These are phyloP conservation scores for Saccharomycopsis oosterbeekiorum DNA, from an alignment of 805 yeast species.

Conservation along the genomic window DNA sequence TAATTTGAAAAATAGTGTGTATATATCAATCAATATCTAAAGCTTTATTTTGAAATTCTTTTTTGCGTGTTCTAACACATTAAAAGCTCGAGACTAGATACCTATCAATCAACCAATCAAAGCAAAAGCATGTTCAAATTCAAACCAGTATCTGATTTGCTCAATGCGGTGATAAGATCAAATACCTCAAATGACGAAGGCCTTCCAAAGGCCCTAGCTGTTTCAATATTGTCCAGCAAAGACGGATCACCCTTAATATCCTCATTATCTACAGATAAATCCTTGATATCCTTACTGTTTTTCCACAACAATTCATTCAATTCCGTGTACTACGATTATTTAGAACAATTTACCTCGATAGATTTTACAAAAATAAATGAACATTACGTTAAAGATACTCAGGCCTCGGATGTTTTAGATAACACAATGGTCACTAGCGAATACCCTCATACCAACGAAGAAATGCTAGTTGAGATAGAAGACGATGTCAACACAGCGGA, in stretches of 20 bases:
- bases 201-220: conserved; percentile 5
- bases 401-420: not conserved
- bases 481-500: not conserved
- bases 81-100: too few species aligned
- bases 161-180: conserved; percentile 5
- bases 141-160: conserved; percentile 2
- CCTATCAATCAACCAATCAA: not conserved
- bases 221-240: conserved; percentile 6
- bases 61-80: not conserved
- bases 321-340: conserved; percentile 8
- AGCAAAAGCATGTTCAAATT: conserved; percentile 11
- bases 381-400: not conserved
- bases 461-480: not conserved
- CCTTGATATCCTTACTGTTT: not conserved
- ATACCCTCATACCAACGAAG: not conserved
- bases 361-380: conserved; percentile 8
- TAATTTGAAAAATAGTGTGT: too few species aligned
- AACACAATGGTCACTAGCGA: not conserved
- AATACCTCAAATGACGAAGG: not conserved
- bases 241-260: conserved; percentile 14
- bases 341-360: conserved; percentile 16
- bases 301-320: conserved; percentile 1
- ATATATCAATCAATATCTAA: not conserved
- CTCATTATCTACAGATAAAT: conserved; percentile 3
- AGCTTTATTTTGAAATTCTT: not conserved